Evolutionary conservation across 2,329 filamentous ascomycete species (phyloP).

Genomic region (Fusarium chaquense): DNA sequence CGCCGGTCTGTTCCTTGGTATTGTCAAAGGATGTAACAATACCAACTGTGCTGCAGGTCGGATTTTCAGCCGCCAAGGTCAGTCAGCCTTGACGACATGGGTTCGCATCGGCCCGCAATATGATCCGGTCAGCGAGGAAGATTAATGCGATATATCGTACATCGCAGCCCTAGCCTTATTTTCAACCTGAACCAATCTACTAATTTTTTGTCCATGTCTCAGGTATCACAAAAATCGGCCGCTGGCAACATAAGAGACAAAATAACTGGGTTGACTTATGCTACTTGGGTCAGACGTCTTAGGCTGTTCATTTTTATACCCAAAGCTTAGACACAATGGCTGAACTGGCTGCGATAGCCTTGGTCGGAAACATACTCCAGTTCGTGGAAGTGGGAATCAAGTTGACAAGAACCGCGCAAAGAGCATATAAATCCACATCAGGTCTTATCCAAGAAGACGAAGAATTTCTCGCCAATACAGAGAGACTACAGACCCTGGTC

Average conservation of each 20-base stretch:
- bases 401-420: background rate
- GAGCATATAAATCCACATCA: background rate
- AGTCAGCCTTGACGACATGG: background rate
- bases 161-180: background rate
- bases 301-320: no score
- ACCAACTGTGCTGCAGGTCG: no score
- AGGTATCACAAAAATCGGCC: no score
- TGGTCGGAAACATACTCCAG: background rate
- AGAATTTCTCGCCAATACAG: background rate
- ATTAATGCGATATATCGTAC: background rate
- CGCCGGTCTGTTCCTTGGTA: background rate
- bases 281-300: no score
- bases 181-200: no score
- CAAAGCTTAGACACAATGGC: background rate
- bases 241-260: no score
- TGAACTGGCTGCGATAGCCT: background rate
- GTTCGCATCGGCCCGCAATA: background rate
- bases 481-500: background rate
- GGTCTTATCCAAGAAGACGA: background rate
- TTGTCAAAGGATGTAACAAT: background rate
- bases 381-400: background rate
- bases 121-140: background rate
- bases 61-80: background rate
- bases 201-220: rapidly evolving
- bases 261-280: no score